Percentiles rank a stretch among this genome's conserved stretches.
Evolutionary conservation across 2,329 filamentous ascomycete genomes (phyloP).

Genomic region (Bipolaris bicolor): DNA sequence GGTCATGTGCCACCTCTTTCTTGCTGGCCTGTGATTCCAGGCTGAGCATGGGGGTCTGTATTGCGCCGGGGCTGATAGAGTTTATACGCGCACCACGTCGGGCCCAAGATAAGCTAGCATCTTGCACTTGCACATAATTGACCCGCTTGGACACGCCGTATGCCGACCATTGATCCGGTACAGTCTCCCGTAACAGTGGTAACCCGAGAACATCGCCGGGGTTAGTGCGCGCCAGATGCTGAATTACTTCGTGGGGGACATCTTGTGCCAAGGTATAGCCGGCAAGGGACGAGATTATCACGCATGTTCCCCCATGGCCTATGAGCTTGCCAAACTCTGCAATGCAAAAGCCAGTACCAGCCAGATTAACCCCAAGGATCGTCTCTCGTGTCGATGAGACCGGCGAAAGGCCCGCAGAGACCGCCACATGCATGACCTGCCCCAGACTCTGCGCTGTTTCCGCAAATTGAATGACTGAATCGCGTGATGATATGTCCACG

Average conservation of each 20-base stretch:
- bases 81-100: neutral
- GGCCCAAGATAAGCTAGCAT: slow-evolving; percentile 1
- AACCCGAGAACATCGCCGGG: slow-evolving; percentile 2
- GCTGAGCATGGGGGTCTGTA: slow-evolving; percentile 1
- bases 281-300: slow-evolving; percentile 4
- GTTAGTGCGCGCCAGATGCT: slow-evolving; percentile 4
- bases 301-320: slow-evolving; percentile 6
- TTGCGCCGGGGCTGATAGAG: neutral
- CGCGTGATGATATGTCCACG: slow-evolving; percentile 4
- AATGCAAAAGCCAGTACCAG: slow-evolving; percentile 5
- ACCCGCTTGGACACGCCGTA: slow-evolving; percentile 1
- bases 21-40: slow-evolving; percentile 1
- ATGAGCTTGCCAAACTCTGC: slow-evolving; percentile 5
- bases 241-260: slow-evolving; percentile 3
- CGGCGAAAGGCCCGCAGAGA: slow-evolving; percentile 4
- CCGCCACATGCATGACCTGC: slow-evolving; percentile 4
- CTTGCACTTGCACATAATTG: slow-evolving; percentile 3
- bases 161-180: slow-evolving; percentile 3
- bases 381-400: slow-evolving; percentile 6
- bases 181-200: slow-evolving; percentile 6
- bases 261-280: slow-evolving; percentile 7
- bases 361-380: slow-evolving; percentile 5
- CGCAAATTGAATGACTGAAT: slow-evolving; percentile 6
- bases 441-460: slow-evolving; percentile 4
- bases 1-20: neutral